Evolutionary conservation across 164 flowering plant genomes (phyloP).

Genomic region (Piper betle): DNA sequence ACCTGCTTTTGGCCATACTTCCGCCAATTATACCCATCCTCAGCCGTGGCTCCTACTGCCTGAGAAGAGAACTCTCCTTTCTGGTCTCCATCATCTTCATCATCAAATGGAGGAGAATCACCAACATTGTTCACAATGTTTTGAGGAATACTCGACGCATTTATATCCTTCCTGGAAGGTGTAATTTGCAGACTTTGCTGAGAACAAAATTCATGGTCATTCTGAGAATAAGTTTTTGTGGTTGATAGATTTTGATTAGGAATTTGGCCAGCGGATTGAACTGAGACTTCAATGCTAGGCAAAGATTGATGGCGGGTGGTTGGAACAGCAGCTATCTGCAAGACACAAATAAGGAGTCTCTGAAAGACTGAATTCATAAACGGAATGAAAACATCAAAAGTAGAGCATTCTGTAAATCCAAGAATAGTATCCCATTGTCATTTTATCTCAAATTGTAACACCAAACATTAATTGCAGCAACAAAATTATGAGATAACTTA

Average conservation of each 20-base stretch:
- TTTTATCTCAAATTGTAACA: background rate
- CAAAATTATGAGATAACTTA: conserved; percentile 10
- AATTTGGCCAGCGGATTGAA: conserved; percentile 25
- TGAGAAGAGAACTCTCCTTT: conserved; percentile 30
- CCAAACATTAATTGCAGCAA: background rate
- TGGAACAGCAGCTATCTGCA: conserved; percentile 7
- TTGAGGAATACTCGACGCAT: conserved; percentile 18
- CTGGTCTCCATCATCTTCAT: conserved; percentile 44
- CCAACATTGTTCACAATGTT: conserved; percentile 17
- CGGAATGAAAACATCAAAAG: too few species aligned
- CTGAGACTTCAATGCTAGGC: conserved; percentile 30
- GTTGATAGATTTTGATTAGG: conserved; percentile 17
- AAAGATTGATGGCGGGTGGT: conserved; percentile 24
- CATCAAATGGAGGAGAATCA: conserved; percentile 40
- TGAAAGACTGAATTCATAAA: too few species aligned
- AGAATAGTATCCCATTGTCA: background rate
- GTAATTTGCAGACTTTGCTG: conserved; percentile 21
- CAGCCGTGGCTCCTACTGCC: conserved; percentile 30
- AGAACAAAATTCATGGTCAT: conserved; percentile 6
- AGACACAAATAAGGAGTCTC: too few species aligned
- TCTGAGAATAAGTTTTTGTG: conserved; percentile 16
- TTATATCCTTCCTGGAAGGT: conserved; percentile 5
- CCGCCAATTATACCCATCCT: conserved; percentile 86
- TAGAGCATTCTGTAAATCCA: background rate
- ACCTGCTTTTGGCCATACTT: conserved; percentile 94